Conservation (phyloP, 345 rosid genomes). For the Noccaea caerulescens region DNA sequence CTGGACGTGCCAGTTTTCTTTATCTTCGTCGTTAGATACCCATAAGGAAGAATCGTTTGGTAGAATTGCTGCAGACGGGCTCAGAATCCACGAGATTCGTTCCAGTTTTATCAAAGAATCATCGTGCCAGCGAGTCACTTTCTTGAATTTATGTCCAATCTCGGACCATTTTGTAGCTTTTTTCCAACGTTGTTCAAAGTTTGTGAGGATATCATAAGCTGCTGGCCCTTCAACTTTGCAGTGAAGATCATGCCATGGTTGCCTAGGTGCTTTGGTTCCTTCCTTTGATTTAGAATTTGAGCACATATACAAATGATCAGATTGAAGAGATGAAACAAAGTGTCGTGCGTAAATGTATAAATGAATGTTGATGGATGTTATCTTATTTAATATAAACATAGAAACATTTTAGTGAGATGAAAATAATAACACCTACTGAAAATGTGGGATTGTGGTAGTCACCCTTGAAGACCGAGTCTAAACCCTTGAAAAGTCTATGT, state of each 20-base stretch:
- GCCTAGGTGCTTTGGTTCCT: conserved; percentile 72
- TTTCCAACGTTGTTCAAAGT: conserved; percentile 94
- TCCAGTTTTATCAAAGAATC: conserved; percentile 81
- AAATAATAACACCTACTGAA: conserved; percentile 47
- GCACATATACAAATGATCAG: conserved; percentile 2
- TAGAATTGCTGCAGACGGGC: conserved; percentile 55
- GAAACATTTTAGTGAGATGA: not conserved
- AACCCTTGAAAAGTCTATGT: conserved; percentile 59
- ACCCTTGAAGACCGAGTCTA: conserved; percentile 53
- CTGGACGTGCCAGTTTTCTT: conserved; percentile 83
- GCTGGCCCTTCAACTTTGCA: conserved; percentile 96
- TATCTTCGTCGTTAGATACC: conserved; percentile 60
- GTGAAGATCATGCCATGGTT: conserved; percentile 93
- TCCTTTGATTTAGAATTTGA: conserved; percentile 44
- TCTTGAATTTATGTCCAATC: conserved; percentile 62
- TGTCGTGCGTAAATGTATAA: too few relatives aligned
- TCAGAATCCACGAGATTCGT: conserved; percentile 85
- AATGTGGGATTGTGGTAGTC: conserved; percentile 69
- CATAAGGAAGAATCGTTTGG: conserved; percentile 57
- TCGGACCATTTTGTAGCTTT: conserved; percentile 80
- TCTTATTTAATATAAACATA: not conserved
- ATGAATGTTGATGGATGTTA: too few relatives aligned
- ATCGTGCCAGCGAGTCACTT: conserved; percentile 74
- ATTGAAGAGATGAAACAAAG: too few relatives aligned
- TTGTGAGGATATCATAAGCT: conserved; percentile 81